Evolutionary conservation across 208 protist genomes (phyloP).

Genomic region (Leishmania aethiopica): DNA sequence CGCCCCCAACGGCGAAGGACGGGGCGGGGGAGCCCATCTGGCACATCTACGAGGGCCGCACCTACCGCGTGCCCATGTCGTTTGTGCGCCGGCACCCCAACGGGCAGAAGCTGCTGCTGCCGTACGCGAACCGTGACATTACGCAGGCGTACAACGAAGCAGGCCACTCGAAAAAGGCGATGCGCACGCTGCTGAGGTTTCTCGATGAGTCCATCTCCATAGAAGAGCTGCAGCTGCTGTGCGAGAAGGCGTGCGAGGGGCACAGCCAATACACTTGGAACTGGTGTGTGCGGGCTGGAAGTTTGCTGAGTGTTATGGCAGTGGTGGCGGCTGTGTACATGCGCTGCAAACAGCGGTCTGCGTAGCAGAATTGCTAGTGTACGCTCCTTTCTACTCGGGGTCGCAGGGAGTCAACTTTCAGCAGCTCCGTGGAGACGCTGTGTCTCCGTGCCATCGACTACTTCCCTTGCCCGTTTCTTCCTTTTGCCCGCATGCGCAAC

Average conservation of each 20-base stretch:
- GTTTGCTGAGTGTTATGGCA: conserved; percentile 17
- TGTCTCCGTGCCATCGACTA: too few species aligned
- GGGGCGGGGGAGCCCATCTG: conserved; percentile 5
- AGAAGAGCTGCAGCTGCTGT: conserved; percentile 13
- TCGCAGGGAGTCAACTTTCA: not conserved
- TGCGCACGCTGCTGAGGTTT: conserved; percentile 4
- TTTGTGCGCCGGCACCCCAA: conserved; percentile 34
- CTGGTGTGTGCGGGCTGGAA: conserved; percentile 18
- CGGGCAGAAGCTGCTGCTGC: conserved; percentile 26
- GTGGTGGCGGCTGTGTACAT: conserved; percentile 16
- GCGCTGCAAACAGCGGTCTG: conserved; percentile 8
- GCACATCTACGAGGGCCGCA: conserved; percentile 22
- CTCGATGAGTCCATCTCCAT: conserved; percentile 7
- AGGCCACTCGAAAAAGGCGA: conserved; percentile 23
- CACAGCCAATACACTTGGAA: conserved; percentile 15
- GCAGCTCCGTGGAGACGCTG: not conserved
- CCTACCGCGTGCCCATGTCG: conserved; percentile 28
- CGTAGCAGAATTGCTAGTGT: not conserved
- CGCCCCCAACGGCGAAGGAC: not conserved
- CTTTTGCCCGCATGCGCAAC: not conserved
- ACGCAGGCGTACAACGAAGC: conserved; percentile 28
- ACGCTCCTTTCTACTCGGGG: not conserved
- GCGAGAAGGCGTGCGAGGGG: conserved; percentile 5
- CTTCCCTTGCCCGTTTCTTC: not conserved
- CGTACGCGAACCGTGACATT: conserved; percentile 33